Percentiles rank a stretch among this genome's conserved stretches.
Conservation (phyloP, 2,329 filamentous ascomycete species). For the Ophiostoma himal-ulmi region DNA sequence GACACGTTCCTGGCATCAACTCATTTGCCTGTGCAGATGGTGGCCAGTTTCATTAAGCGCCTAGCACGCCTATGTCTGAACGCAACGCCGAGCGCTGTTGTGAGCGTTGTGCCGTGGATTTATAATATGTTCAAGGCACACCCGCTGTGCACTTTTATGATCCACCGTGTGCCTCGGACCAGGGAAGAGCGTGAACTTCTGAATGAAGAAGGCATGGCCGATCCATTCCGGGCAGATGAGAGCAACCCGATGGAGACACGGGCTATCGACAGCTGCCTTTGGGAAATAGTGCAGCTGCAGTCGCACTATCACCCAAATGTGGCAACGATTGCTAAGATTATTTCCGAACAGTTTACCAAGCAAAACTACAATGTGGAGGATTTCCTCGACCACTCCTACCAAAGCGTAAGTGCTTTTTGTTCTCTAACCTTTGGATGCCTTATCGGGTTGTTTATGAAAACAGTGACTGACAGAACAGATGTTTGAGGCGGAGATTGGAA, state of each 20-base stretch:
- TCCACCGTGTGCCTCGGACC: conserved; percentile 68
- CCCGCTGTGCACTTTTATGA: conserved; percentile 89
- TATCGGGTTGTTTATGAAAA: too few species aligned
- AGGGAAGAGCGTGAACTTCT: conserved; percentile 47
- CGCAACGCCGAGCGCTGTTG: conserved; percentile 82
- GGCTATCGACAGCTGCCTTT: conserved; percentile 87
- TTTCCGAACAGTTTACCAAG: conserved; percentile 96
- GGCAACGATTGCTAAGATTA: conserved; percentile 84
- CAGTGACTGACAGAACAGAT: conserved; percentile 40
- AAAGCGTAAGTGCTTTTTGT: conserved; percentile 50
- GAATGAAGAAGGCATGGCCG: conserved; percentile 55
- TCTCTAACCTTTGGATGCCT: not conserved
- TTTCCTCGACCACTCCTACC: conserved; percentile 91
- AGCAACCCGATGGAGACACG: conserved; percentile 75
- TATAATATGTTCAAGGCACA: conserved; percentile 93
- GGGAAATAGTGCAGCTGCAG: conserved; percentile 89
- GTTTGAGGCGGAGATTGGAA: conserved; percentile 74
- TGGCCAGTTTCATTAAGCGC: conserved; percentile 96
- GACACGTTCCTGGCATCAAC: conserved; percentile 87
- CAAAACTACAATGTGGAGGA: conserved; percentile 92
- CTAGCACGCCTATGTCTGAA: conserved; percentile 77
- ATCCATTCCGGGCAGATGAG: conserved; percentile 73
- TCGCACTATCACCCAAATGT: conserved; percentile 96
- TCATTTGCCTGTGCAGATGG: conserved; percentile 82
- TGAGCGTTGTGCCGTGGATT: conserved; percentile 83